Conservation (phyloP, 2,329 filamentous ascomycete genomes). For the Neofusicoccum umdonicola region DNA sequence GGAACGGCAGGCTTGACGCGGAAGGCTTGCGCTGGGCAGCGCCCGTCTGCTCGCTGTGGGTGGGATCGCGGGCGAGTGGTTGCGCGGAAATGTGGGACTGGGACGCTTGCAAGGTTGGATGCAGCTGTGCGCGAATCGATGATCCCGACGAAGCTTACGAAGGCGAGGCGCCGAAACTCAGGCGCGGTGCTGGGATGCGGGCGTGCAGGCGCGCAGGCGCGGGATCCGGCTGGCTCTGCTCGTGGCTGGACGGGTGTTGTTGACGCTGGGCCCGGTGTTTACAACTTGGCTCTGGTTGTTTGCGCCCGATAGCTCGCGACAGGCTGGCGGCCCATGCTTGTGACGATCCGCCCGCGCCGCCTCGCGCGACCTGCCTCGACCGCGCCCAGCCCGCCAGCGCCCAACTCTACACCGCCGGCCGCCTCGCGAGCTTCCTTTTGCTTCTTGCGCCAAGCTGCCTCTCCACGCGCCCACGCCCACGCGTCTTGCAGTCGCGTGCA, state of each 20-base stretch:
- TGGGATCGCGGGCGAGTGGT: neutral
- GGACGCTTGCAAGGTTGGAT: neutral
- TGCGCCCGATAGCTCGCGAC: constrained; percentile 3
- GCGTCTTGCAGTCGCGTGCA: neutral
- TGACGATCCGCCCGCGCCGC: neutral
- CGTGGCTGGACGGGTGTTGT: neutral
- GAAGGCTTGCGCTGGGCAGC: neutral
- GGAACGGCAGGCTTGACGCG: neutral
- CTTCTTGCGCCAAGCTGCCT: neutral
- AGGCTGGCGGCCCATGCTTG: constrained; percentile 1
- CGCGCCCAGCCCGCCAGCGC: constrained; percentile 4
- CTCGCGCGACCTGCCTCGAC: constrained; percentile 2
- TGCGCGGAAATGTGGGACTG: constrained; percentile 9
- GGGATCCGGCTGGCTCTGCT: neutral
- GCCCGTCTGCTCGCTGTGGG: neutral
- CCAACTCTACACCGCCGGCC: constrained; percentile 1
- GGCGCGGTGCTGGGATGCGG: neutral
- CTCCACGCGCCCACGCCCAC: constrained; percentile 6
- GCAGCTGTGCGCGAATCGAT: constrained; percentile 3
- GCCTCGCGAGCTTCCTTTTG: neutral
- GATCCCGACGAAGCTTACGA: neutral
- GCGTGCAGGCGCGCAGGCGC: neutral
- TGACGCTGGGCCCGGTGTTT: constrained; percentile 8
- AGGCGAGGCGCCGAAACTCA: neutral
- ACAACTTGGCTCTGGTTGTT: neutral